phyloP scores from a whole-genome alignment of 805 yeast genomes.

The Yamadazyma laniorum region DNA sequence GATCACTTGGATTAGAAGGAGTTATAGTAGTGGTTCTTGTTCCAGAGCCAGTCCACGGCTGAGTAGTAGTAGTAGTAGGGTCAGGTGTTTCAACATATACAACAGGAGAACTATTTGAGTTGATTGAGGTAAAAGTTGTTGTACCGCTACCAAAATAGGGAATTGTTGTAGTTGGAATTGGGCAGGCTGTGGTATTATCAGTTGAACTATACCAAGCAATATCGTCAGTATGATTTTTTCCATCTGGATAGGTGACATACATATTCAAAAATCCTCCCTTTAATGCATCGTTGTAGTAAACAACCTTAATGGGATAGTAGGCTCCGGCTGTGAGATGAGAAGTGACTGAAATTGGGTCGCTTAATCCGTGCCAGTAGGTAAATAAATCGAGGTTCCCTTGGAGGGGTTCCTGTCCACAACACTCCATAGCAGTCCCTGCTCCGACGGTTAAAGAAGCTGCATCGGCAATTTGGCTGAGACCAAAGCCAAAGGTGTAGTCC shows the following conservation, averaged over 20 bases:
- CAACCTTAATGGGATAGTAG: constrained; percentile 2
- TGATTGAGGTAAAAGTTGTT: too few species aligned
- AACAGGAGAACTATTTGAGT: too few species aligned
- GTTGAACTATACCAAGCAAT: background rate
- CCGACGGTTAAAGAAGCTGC: background rate
- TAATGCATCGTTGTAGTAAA: background rate
- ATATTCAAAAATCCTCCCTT: background rate
- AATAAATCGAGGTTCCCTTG: background rate
- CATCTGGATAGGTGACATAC: constrained; percentile 1
- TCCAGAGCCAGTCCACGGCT: too few species aligned
- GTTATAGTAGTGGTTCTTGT: too few species aligned
- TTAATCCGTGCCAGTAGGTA: background rate
- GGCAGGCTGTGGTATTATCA: background rate
- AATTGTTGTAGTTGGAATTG: constrained; percentile 9
- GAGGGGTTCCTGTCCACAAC: constrained; percentile 3
- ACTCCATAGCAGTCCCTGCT: constrained; percentile 1
- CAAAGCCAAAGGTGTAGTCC: background rate
- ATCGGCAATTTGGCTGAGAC: background rate
- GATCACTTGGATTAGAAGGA: too few species aligned
- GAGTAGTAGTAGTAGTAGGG: too few species aligned
- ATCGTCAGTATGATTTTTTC: constrained; percentile 1
- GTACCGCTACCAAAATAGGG: too few species aligned
- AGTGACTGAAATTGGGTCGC: background rate
- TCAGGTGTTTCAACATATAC: too few species aligned
- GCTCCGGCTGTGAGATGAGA: background rate